Conservation (phyloP, 1,139 yeast species). For the Yamadazyma taylorii region DNA sequence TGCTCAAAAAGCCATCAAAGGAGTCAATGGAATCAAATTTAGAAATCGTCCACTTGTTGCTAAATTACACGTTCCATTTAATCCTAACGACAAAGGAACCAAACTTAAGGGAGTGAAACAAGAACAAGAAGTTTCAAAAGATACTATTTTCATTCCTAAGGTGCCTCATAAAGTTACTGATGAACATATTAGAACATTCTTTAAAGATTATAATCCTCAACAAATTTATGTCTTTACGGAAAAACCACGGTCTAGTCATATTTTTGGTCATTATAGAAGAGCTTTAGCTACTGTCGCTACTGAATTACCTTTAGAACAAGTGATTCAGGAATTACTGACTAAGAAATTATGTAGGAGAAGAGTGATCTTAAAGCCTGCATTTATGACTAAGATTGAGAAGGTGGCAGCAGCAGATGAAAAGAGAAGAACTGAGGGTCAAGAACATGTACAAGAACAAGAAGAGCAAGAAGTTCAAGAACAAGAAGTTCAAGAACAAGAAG, state of each 20-base stretch:
- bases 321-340: conserved; percentile 37
- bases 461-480: neutral
- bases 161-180: conserved; percentile 43
- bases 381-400: conserved; percentile 40
- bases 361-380: conserved; percentile 42
- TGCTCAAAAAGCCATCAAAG: conserved; percentile 47
- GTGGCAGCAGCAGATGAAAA: conserved; percentile 32
- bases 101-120: neutral
- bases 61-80: conserved; percentile 41
- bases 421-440: conserved; percentile 2
- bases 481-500: too few species aligned
- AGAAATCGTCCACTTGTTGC: conserved; percentile 38
- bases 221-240: conserved; percentile 48
- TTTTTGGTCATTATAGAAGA: conserved; percentile 31
- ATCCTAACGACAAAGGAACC: conserved; percentile 25
- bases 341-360: conserved; percentile 29
- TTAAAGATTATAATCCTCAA: conserved; percentile 45
- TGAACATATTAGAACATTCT: conserved; percentile 40
- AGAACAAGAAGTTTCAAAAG: conserved; percentile 16
- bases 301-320: conserved; percentile 40
- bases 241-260: conserved; percentile 11
- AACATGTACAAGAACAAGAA: neutral
- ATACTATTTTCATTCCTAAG: conserved; percentile 53
- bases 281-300: conserved; percentile 56
- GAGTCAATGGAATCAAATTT: conserved; percentile 41